Conservation (phyloP, 345 rosid genomes). For the Syzygium aromaticum region DNA sequence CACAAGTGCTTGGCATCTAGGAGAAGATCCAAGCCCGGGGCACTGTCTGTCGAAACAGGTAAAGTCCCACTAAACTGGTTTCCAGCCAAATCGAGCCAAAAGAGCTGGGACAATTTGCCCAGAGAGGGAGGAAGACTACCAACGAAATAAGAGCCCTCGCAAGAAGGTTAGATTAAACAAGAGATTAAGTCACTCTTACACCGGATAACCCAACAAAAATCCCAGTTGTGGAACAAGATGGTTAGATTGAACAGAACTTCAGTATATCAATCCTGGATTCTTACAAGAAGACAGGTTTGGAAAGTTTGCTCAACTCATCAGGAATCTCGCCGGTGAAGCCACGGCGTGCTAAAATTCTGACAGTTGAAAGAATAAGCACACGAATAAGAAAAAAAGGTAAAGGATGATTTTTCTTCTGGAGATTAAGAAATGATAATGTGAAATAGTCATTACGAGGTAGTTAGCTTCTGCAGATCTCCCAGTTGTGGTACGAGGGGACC, state of each 20-base stretch:
- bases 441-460: slow-evolving; percentile 46
- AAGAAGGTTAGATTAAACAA: neutral
- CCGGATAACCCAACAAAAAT: neutral
- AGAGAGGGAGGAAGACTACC: slow-evolving; percentile 70
- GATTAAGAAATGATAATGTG: neutral
- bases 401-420: too few species aligned
- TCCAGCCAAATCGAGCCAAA: slow-evolving; percentile 84
- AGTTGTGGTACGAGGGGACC: slow-evolving; percentile 60
- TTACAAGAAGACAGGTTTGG: slow-evolving; percentile 70
- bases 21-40: slow-evolving; percentile 73
- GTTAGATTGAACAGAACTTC: too few species aligned
- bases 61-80: slow-evolving; percentile 66
- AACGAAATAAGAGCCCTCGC: slow-evolving; percentile 76
- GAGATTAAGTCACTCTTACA: neutral
- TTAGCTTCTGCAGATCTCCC: slow-evolving; percentile 70
- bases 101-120: slow-evolving; percentile 68
- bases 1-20: slow-evolving; percentile 81
- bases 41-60: slow-evolving; percentile 41
- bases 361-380: neutral
- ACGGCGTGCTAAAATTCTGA: slow-evolving; percentile 80
- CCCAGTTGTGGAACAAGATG: neutral
- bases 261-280: slow-evolving; percentile 2
- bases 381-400: neutral
- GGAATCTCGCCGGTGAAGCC: slow-evolving; percentile 75
- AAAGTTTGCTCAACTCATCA: slow-evolving; percentile 65